Base-by-base conservation (phyloP, 2,329 filamentous ascomycete genomes). In the Calonectria ilicicola region DNA sequence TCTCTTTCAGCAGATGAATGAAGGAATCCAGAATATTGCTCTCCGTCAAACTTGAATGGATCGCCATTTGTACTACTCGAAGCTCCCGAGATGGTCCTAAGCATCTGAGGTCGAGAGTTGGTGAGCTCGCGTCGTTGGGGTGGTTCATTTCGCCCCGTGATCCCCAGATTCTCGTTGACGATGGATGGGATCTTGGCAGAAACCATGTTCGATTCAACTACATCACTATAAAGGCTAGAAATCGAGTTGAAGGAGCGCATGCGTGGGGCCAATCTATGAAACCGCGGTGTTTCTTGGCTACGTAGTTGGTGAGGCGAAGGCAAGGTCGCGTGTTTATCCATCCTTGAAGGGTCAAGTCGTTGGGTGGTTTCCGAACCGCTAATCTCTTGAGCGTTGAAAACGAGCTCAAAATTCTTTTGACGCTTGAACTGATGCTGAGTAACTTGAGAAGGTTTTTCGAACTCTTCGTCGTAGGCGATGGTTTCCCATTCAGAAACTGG, bases 11-110 rank as follows among this genome's bases (percentile, higher is more conserved):
- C 83, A 1, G 82, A 80, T 5, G 83, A 78, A 9, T 82, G 80
- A 10, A 87, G 75, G 46, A 85, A 85, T 12, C 80, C 71, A 17
- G 80, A 82, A 72, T 86, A 86, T 2, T 79, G 73, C 10, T 81
- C 81, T 40, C 79, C 81, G 74, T 89, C 87, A 72, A 87, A 89
- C 60, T 82, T 82, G 79, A 89, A 89, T 0, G 85, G 87, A 47
- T 89, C 86, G 0, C 81, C 83, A 29, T 82, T 83, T 3, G 79
- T 79, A 27, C 82, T 82, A 72, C 79, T 82, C 2, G 83, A 84
- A 68, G 83, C 47, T 71, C 80, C 76, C n/a, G 82, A 75, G 65
- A 77, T 49, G 73, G 75, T 77, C 35, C 73, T 74, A 40, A 53
- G 23, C 9, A 70, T 44, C 12, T 78, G 71, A 3, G 71, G 69